phyloP scores from a whole-genome alignment of 176 grass and related monocot species.

The Hyparrhenia diplandra region DNA sequence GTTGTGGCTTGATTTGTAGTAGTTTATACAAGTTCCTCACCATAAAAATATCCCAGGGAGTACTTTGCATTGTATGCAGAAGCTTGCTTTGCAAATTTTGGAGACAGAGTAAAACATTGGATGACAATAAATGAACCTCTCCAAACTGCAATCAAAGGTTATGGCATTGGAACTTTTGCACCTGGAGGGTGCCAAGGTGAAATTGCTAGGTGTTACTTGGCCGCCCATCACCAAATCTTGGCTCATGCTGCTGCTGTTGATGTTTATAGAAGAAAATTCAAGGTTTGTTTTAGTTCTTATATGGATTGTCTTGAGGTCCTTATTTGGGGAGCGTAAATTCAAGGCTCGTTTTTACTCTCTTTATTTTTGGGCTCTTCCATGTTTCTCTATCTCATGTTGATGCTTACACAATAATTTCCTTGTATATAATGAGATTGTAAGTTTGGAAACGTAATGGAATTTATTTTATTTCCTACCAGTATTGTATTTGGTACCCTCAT shows the following conservation, averaged over 20 bases:
- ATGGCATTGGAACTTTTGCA: constrained; percentile 82
- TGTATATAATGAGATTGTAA: neutral
- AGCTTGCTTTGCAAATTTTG: constrained; percentile 93
- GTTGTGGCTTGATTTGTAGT: constrained; percentile 15
- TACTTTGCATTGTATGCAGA: constrained; percentile 97
- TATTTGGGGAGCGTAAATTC: neutral
- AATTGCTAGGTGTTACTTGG: constrained; percentile 59
- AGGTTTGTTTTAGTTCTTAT: constrained; percentile 41
- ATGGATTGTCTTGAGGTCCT: neutral
- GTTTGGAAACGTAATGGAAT: neutral
- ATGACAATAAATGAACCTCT: constrained; percentile 97
- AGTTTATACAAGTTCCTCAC: constrained; percentile 33
- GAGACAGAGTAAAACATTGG: constrained; percentile 97
- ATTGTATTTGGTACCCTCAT: neutral
- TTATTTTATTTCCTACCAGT: neutral
- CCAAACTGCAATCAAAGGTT: constrained; percentile 91
- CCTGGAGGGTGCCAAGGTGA: constrained; percentile 62
- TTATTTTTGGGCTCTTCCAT: neutral
- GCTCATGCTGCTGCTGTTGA: constrained; percentile 84
- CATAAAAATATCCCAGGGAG: constrained; percentile 57
- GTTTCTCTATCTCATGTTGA: neutral
- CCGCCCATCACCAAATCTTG: constrained; percentile 83
- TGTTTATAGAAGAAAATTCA: constrained; percentile 89
- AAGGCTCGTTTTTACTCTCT: neutral
- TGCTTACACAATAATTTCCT: neutral